Evolutionary conservation across 306 rosid genomes (phyloP).

Genomic region (Cucurbita pepo): DNA sequence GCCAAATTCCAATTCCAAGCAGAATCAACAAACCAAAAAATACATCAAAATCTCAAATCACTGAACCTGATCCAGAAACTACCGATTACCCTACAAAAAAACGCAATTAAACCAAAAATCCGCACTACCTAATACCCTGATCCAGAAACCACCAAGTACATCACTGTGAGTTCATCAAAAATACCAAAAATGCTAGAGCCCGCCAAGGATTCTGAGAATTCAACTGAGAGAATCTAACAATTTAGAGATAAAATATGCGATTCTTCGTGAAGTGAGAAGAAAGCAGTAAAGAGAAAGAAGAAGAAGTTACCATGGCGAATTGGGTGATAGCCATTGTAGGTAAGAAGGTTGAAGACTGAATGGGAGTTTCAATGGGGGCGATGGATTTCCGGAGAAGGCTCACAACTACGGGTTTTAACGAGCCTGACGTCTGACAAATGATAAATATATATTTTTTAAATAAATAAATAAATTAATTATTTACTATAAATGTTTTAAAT

Average conservation of each 20-base stretch:
- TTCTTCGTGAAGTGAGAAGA: background rate
- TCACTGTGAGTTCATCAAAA: background rate
- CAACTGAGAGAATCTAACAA: background rate
- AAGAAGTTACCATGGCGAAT: slow-evolving; percentile 68
- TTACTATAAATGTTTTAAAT: too few species aligned
- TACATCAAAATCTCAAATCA: background rate
- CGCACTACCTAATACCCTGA: background rate
- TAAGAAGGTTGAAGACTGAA: background rate
- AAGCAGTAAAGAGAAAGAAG: background rate
- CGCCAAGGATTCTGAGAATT: background rate
- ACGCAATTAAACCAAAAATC: background rate
- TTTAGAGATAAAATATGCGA: background rate
- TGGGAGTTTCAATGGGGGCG: background rate
- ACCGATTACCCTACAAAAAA: background rate
- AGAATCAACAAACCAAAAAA: background rate
- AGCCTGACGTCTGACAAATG: background rate
- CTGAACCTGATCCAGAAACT: background rate
- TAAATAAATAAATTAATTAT: too few species aligned
- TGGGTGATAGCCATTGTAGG: slow-evolving; percentile 49
- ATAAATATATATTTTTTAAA: background rate
- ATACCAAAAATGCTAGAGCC: background rate
- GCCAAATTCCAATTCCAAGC: background rate
- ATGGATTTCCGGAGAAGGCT: background rate
- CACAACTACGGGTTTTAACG: background rate
- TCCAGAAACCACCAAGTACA: background rate